Evolutionary conservation across 1,139 yeast genomes (phyloP).

Genomic region (Yamadazyma triangularis): DNA sequence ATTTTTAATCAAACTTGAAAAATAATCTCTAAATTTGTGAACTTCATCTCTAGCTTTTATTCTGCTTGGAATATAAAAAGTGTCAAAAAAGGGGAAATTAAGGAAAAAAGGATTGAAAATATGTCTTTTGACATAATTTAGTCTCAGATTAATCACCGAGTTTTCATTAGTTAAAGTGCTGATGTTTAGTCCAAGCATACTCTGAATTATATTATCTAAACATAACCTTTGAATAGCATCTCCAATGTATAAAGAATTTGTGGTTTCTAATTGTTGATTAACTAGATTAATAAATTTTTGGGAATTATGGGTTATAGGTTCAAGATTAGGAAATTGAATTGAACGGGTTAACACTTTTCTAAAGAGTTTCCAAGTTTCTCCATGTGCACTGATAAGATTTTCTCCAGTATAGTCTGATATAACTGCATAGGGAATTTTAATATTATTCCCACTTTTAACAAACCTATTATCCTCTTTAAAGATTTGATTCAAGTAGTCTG

Average conservation of each 20-base stretch:
- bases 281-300: constrained; percentile 8
- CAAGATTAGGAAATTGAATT: constrained; percentile 44
- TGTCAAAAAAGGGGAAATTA: constrained; percentile 53
- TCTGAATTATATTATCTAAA: constrained; percentile 48
- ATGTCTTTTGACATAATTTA: constrained; percentile 45
- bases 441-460: constrained; percentile 59
- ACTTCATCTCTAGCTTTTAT: constrained; percentile 42
- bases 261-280: constrained; percentile 5
- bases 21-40: constrained; percentile 32
- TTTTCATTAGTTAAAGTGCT: constrained; percentile 18
- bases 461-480: constrained; percentile 47
- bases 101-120: constrained; percentile 54
- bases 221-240: constrained; percentile 45
- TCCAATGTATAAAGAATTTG: constrained; percentile 20
- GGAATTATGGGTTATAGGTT: constrained; percentile 7
- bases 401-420: constrained; percentile 58
- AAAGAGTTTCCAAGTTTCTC: constrained; percentile 48
- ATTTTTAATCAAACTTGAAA: constrained; percentile 17
- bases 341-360: constrained; percentile 44
- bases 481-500: constrained; percentile 42
- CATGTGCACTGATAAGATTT: constrained; percentile 59
- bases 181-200: constrained; percentile 48
- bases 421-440: constrained; percentile 54
- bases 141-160: constrained; percentile 32
- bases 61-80: constrained; percentile 48